phyloP scores from a whole-genome alignment of 371 early-diverging fungal species.

The Mortierella sp. region DNA sequence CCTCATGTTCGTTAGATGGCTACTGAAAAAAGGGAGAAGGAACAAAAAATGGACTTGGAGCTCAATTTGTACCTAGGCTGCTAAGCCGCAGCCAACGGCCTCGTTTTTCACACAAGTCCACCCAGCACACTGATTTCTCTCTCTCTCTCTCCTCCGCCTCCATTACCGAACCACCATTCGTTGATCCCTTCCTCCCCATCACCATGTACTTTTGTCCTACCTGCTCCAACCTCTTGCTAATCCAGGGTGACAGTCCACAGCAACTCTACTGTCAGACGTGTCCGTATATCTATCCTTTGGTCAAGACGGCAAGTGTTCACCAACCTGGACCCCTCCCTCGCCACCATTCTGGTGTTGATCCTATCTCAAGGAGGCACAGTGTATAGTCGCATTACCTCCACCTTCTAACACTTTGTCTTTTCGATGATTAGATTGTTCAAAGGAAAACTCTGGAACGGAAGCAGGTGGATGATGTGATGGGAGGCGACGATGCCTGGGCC shows the following conservation, averaged over 20 bases:
- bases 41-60: constrained; percentile 3
- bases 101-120: too few species aligned
- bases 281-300: constrained; percentile 84
- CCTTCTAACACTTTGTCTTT: background rate
- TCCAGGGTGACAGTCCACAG: constrained; percentile 72
- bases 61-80: constrained; percentile 9
- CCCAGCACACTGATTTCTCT: too few species aligned
- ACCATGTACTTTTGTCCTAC: constrained; percentile 91
- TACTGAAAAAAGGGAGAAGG: constrained; percentile 50
- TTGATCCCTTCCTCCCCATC: too few species aligned
- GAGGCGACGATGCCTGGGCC: constrained; percentile 92
- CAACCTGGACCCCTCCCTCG: too few species aligned
- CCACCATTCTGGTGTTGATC: too few species aligned
- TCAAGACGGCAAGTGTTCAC: constrained; percentile 58
- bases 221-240: constrained; percentile 85
- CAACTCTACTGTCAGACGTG: constrained; percentile 90
- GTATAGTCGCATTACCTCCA: background rate
- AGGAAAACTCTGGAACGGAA: constrained; percentile 79
- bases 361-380: too few species aligned
- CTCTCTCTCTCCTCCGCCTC: too few species aligned
- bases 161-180: too few species aligned
- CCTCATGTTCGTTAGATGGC: constrained; percentile 54
- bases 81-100: constrained; percentile 36
- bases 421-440: constrained; percentile 57
- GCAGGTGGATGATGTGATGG: constrained; percentile 93